A percentile compares a stretch with the other conserved stretches of the same genome.
These are phyloP conservation scores for Alternaria ventricosa DNA, from an alignment of 2,329 filamentous ascomycete species.

Conservation along the genomic window DNA sequence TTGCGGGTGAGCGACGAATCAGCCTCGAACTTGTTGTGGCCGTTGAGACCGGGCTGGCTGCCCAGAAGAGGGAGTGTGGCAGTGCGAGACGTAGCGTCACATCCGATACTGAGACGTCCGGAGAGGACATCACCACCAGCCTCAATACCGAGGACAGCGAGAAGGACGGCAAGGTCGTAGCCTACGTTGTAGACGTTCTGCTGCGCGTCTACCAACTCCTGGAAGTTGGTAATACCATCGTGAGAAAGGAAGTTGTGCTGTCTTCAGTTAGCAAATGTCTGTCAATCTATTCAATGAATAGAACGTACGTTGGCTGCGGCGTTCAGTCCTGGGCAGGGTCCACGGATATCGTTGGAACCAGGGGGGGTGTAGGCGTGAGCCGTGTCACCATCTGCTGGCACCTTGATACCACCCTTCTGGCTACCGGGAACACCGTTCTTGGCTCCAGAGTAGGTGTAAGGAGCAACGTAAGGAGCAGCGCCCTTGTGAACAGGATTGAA, in stretches of 20 bases:
- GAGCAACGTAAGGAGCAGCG: constrained; percentile 23
- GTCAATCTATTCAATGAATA: neutral
- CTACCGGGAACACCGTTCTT: constrained; percentile 52
- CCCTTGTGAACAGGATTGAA: constrained; percentile 33
- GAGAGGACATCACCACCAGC: constrained; percentile 53
- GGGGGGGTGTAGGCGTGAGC: constrained; percentile 32
- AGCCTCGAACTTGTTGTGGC: constrained; percentile 54
- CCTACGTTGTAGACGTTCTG: constrained; percentile 56
- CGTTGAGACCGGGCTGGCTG: constrained; percentile 51
- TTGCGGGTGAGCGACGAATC: constrained; percentile 52
- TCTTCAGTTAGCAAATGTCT: neutral
- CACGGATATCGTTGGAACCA: constrained; percentile 30
- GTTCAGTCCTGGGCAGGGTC: constrained; percentile 53
- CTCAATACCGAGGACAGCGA: constrained; percentile 50
- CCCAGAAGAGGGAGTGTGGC: constrained; percentile 41
- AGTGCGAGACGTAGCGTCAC: constrained; percentile 53
- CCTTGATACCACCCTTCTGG: constrained; percentile 52
- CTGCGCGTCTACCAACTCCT: constrained; percentile 54
- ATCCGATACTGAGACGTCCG: constrained; percentile 54
- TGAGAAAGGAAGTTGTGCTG: constrained; percentile 48
- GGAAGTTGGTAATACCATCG: constrained; percentile 53
- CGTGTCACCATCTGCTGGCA: constrained; percentile 52
- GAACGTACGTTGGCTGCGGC: constrained; percentile 47
- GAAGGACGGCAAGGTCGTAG: constrained; percentile 50
- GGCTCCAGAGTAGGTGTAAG: constrained; percentile 52